Conservation (phyloP, 2,329 filamentous ascomycete species). For the Cytospora mali region DNA sequence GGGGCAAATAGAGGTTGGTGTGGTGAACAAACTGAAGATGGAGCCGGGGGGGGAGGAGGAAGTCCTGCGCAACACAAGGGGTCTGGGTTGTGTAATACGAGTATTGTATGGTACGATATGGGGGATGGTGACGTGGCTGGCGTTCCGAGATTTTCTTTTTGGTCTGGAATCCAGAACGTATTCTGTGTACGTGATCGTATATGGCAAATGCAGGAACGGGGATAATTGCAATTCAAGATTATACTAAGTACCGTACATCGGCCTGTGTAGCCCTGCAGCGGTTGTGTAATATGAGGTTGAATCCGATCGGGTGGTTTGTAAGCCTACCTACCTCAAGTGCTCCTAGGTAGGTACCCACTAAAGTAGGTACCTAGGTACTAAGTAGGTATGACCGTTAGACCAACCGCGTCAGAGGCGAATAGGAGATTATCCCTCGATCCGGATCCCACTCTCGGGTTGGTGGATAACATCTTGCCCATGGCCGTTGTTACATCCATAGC, state of each 20-base stretch:
- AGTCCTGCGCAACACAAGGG: background rate
- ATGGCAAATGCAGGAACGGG: background rate
- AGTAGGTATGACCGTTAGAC: no score
- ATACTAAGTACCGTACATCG: background rate
- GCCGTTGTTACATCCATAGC: no score
- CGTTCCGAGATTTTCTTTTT: background rate
- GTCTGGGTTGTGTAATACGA: background rate
- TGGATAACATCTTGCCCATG: no score
- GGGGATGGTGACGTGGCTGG: background rate
- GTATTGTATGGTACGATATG: slow-evolving; percentile 2
- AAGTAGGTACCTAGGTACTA: no score
- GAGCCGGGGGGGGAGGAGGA: background rate
- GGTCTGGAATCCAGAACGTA: background rate
- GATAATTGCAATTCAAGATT: background rate
- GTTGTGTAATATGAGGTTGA: background rate
- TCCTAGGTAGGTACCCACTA: no score
- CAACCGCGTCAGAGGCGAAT: background rate
- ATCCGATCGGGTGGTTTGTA: background rate
- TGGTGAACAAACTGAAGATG: background rate
- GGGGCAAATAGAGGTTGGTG: background rate
- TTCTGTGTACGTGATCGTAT: background rate
- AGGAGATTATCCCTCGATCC: background rate
- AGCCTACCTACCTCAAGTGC: no score
- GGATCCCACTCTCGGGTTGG: no score
- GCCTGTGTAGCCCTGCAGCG: background rate